Conservation (phyloP, 495 filamentous ascomycete genomes). For the Sordaria brevicollis region DNA sequence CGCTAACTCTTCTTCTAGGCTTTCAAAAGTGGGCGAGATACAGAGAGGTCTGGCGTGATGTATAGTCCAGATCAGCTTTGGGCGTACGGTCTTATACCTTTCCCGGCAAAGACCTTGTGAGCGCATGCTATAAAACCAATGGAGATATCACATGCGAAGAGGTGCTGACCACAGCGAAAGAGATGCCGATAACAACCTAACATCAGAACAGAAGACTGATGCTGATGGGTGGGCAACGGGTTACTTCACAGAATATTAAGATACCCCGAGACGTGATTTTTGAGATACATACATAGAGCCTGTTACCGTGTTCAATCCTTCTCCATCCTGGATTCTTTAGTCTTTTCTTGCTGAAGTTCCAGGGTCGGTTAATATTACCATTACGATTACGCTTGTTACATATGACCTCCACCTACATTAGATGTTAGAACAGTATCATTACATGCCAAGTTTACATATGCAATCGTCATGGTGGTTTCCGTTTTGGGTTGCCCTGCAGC, state of each 20-base stretch:
- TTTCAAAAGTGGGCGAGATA: slow-evolving; percentile 42
- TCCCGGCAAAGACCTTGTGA: no score
- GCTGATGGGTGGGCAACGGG: no score
- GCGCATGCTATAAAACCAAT: background rate
- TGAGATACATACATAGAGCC: no score
- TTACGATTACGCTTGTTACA: background rate
- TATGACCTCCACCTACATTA: background rate
- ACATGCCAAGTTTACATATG: background rate
- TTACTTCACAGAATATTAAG: no score
- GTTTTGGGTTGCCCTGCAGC: background rate
- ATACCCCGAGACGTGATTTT: no score
- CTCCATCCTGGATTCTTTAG: no score
- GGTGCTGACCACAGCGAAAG: no score
- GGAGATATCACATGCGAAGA: background rate
- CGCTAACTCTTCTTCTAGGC: slow-evolving; percentile 15
- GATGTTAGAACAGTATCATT: background rate
- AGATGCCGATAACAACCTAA: no score
- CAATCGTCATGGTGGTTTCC: background rate
- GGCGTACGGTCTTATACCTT: background rate
- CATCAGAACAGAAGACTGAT: no score
- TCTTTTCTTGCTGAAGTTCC: background rate
- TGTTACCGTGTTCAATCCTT: no score
- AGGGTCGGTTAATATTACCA: background rate
- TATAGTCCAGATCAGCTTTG: slow-evolving; percentile 5
- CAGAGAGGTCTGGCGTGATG: slow-evolving; percentile 34